Evolutionary conservation across 2,329 filamentous ascomycete species (phyloP).

Genomic region (Neofusicoccum laricinum): DNA sequence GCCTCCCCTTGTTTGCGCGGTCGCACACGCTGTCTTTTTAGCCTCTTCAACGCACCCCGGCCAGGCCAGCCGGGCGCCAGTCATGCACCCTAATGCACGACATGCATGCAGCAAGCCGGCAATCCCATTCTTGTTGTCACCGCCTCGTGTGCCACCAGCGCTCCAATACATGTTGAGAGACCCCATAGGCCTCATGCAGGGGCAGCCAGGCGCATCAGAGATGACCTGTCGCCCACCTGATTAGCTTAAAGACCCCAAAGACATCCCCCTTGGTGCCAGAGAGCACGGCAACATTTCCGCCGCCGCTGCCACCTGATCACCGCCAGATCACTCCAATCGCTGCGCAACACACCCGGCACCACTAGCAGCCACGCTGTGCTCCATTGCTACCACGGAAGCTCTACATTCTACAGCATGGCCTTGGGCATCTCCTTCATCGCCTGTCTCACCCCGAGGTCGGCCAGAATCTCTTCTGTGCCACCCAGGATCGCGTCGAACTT

Average conservation of each 20-base stretch:
- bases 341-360: neutral
- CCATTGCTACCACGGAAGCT: neutral
- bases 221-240: slow-evolving; percentile 9
- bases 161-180: slow-evolving; percentile 6
- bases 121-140: slow-evolving; percentile 4
- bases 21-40: slow-evolving; percentile 3
- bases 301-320: neutral
- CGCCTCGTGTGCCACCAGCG: slow-evolving; percentile 1
- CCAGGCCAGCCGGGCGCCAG: neutral
- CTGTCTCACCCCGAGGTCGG: slow-evolving; percentile 77
- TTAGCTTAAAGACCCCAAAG: neutral
- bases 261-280: neutral
- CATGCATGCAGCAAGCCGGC: slow-evolving; percentile 11
- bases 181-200: slow-evolving; percentile 4
- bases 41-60: neutral
- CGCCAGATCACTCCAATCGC: neutral
- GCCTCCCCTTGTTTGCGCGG: neutral
- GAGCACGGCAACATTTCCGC: slow-evolving; percentile 5
- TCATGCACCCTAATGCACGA: slow-evolving; percentile 15
- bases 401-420: slow-evolving; percentile 63
- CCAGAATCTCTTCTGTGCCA: slow-evolving; percentile 79
- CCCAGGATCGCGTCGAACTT: slow-evolving; percentile 68
- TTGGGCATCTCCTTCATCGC: slow-evolving; percentile 84
- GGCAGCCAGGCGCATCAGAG: neutral
- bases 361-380: slow-evolving; percentile 1